Evolutionary conservation across 176 grass and related monocot species (phyloP).

Genomic region (Elymus sibiricus): DNA sequence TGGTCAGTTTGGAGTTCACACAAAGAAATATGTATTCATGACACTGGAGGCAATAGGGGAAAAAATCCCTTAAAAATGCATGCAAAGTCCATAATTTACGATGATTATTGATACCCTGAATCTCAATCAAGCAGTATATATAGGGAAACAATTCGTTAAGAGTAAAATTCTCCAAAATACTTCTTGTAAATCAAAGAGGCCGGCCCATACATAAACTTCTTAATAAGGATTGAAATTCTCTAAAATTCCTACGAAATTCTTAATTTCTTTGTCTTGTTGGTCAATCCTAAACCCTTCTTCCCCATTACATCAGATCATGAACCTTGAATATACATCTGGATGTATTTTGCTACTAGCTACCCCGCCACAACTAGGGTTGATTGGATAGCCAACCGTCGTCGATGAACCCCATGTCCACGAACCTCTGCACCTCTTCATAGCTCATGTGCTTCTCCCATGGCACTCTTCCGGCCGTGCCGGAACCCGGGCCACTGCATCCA

Average conservation of each 20-base stretch:
- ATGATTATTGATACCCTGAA: no score
- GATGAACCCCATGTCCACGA: conserved; percentile 37
- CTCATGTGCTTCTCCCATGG: conserved; percentile 42
- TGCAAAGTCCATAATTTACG: no score
- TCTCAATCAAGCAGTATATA: no score
- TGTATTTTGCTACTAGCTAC: not conserved
- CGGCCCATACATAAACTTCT: no score
- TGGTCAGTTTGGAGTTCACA: no score
- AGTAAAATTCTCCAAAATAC: no score
- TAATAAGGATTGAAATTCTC: not conserved
- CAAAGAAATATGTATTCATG: no score
- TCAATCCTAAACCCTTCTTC: not conserved
- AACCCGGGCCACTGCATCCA: conserved; percentile 31
- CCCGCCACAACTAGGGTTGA: not conserved
- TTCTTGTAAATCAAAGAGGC: no score
- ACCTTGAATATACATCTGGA: not conserved
- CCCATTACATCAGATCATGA: not conserved
- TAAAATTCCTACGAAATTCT: not conserved
- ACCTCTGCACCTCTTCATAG: conserved; percentile 19
- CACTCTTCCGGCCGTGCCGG: conserved; percentile 12
- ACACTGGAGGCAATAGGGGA: no score
- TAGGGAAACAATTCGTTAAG: no score
- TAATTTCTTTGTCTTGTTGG: not conserved
- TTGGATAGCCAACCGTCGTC: conserved; percentile 47
- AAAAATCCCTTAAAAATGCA: no score